Percentiles rank a stretch among this genome's conserved stretches.
Evolutionary conservation across 2,329 filamentous ascomycete genomes (phyloP).

Genomic region (Paecilomyces variotii): DNA sequence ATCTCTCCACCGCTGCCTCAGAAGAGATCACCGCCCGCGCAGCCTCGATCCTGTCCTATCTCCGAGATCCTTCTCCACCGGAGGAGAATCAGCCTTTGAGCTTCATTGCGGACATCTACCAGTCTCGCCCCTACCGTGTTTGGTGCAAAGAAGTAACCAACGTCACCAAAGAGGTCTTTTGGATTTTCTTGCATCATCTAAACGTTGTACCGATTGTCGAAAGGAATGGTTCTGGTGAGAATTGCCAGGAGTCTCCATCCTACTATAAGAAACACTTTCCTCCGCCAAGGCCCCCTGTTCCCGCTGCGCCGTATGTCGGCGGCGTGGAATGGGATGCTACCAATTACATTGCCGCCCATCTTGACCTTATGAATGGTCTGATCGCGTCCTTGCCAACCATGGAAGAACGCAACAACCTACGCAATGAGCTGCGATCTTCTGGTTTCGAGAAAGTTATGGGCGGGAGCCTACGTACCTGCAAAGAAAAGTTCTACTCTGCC

Average conservation of each 20-base stretch:
- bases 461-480: constrained; percentile 76
- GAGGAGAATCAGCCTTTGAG: constrained; percentile 69
- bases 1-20: constrained; percentile 61
- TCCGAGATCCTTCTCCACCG: constrained; percentile 69
- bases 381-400: constrained; percentile 67
- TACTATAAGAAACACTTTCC: constrained; percentile 63
- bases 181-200: constrained; percentile 94
- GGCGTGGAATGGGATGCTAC: constrained; percentile 99
- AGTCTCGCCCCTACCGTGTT: constrained; percentile 77
- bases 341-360: constrained; percentile 85
- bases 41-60: constrained; percentile 64
- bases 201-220: constrained; percentile 63
- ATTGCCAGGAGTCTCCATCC: constrained; percentile 14
- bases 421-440: constrained; percentile 69
- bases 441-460: constrained; percentile 91
- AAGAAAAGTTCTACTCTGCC: constrained; percentile 92
- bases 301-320: constrained; percentile 90
- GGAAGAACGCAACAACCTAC: constrained; percentile 66
- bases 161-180: constrained; percentile 97
- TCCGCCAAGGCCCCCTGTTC: constrained; percentile 76
- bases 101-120: constrained; percentile 85
- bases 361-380: constrained; percentile 88
- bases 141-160: constrained; percentile 91
- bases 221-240: constrained; percentile 23
- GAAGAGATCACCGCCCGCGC: constrained; percentile 61